Evolutionary conservation across 352 stramenopile species (phyloP), one percentile per base, ranked within the genome.

Genomic region (Phytophthora multivora): DNA sequence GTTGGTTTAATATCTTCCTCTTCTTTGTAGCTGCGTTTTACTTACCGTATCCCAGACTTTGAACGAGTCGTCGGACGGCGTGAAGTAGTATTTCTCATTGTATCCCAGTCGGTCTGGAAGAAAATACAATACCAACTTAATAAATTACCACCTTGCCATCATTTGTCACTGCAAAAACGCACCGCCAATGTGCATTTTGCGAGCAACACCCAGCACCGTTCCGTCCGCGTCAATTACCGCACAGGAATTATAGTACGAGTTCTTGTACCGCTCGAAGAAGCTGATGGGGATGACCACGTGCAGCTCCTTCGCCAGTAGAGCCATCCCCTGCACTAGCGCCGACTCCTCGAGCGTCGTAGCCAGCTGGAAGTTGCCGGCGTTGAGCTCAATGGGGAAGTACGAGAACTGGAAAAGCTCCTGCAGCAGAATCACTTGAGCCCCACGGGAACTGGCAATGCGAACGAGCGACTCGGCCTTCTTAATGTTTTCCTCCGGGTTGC

Each of bases 31-130:
- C 31, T 25, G 11, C 21, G 26, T 10, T 31, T 18, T 23, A 47
- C 79, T 26, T 43, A 93, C 86, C 59, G 92, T 97, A 47, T 96
- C 62, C 79, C 87, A 97, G 23, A 97, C 90, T 76, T 88, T 89
- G 63, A 97, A 95, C 40, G 88, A 72, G 59, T 91, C 90, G 64
- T 97, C 88, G 1, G 90, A 90, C 0, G 92, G 92, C 47, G 83
- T 96, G 60, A 97, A 97, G 76, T 97, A 97, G 66, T 97, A 97
- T 64, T 96, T 96, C 46, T 97, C 89, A 46, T 95, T 93, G 79
- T 91, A 94, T 13, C 91, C 91, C 30, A 96, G 85, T 9, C 89
- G 88, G 66, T 97, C 89, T 89, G 30, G 7, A 5, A 30, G 21
- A 39, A 25, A 33, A 33, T 33, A 28, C 36, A 30, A 41, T 25